Evolutionary conservation across 192 early-diverging fungal genomes (phyloP).

Genomic region (Oehlia diaphana): DNA sequence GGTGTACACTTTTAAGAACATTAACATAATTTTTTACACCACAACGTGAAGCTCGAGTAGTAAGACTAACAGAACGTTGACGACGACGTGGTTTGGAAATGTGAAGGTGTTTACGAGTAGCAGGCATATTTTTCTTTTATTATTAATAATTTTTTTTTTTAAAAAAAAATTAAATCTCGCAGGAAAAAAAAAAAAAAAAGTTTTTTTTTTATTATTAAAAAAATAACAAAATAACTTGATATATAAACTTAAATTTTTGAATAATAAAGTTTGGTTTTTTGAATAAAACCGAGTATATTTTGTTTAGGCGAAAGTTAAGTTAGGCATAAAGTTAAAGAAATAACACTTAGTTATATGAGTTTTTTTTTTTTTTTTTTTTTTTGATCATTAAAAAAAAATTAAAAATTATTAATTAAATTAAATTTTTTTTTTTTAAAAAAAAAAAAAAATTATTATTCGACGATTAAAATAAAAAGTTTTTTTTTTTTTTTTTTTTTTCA

Average conservation of each 20-base stretch:
- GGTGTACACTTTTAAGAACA: constrained; percentile 21
- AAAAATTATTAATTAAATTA: too few species aligned
- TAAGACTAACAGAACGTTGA: constrained; percentile 23
- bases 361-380: too few species aligned
- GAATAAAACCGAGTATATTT: neutral
- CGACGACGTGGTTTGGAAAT: constrained; percentile 31
- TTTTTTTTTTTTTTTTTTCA: too few species aligned
- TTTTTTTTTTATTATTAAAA: neutral
- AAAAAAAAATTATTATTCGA: too few species aligned
- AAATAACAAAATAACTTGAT: neutral
- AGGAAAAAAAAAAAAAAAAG: too few species aligned
- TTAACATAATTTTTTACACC: constrained; percentile 31
- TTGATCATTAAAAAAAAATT: too few species aligned
- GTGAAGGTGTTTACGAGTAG: constrained; percentile 30
- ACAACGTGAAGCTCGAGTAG: constrained; percentile 29
- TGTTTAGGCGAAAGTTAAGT: constrained; percentile 21
- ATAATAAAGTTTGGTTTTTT: neutral
- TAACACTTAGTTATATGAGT: neutral
- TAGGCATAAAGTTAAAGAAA: constrained; percentile 11
- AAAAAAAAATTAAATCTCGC: neutral
- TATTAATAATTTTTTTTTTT: neutral
- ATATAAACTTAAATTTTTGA: neutral
- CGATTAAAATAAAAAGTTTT: too few species aligned
- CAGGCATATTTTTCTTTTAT: neutral
- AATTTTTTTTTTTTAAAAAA: too few species aligned